phyloP scores from a whole-genome alignment of 495 filamentous ascomycete genomes.

The Massariosphaeria phaeospora region DNA sequence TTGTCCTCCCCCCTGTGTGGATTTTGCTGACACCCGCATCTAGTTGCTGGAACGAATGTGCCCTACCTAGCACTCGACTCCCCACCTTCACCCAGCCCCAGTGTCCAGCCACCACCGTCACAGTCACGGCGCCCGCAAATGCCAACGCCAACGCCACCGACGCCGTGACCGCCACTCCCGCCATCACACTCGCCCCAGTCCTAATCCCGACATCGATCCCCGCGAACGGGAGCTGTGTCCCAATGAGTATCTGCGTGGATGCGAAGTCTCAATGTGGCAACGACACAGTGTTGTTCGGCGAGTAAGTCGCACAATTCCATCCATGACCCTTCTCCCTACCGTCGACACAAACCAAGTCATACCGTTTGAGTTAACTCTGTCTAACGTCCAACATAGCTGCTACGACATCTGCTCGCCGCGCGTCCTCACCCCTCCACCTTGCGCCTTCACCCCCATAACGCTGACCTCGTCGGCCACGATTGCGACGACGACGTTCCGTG shows the following conservation, averaged over 20 bases:
- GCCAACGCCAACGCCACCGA: background rate
- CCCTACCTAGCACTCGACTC: background rate
- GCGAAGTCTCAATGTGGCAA: background rate
- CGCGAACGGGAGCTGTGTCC: background rate
- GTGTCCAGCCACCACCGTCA: background rate
- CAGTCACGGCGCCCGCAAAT: background rate
- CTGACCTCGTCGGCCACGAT: background rate
- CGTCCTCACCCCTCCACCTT: background rate
- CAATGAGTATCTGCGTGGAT: background rate
- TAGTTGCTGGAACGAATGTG: conserved; percentile 5
- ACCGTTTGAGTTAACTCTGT: background rate
- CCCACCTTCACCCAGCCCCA: background rate
- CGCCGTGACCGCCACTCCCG: background rate
- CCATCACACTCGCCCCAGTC: too few species aligned
- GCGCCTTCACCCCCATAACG: background rate
- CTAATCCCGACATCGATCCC: too few species aligned
- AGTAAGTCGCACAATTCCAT: background rate
- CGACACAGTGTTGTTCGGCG: background rate
- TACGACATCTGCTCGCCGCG: background rate
- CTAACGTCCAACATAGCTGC: background rate
- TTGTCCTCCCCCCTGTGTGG: background rate
- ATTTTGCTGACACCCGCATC: background rate
- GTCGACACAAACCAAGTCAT: background rate
- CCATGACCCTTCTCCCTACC: background rate
- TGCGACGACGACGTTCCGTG: background rate